Conservation (phyloP, 192 early-diverging fungal genomes). For the Nowakowskiella sp. region DNA sequence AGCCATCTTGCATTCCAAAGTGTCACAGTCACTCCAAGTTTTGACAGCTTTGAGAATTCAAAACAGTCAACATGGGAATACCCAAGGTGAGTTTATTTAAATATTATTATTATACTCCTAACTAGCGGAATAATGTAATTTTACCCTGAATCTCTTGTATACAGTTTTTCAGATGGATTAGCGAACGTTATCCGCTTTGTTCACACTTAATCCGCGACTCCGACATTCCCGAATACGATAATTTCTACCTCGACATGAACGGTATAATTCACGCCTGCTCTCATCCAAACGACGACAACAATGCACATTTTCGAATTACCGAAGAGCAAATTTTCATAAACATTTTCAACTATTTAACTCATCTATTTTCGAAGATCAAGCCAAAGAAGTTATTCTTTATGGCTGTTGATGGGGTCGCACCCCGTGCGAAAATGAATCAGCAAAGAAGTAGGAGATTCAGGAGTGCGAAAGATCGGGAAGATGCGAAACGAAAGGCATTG, state of each 20-base stretch:
- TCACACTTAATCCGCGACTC: slow-evolving; percentile 83
- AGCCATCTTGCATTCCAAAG: too few species aligned
- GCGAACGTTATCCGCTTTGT: slow-evolving; percentile 93
- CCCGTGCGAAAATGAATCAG: slow-evolving; percentile 58
- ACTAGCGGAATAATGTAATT: too few species aligned
- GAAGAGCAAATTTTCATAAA: slow-evolving; percentile 89
- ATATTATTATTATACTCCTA: too few species aligned
- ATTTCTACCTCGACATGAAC: slow-evolving; percentile 98
- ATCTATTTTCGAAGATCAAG: slow-evolving; percentile 83
- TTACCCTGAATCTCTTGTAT: too few species aligned
- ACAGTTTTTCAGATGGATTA: slow-evolving; percentile 97
- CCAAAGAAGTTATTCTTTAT: slow-evolving; percentile 92
- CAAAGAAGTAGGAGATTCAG: slow-evolving; percentile 50
- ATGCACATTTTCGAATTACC: slow-evolving; percentile 77
- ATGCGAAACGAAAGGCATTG: slow-evolving; percentile 55
- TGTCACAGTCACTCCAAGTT: too few species aligned
- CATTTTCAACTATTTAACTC: slow-evolving; percentile 96
- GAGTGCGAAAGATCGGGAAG: slow-evolving; percentile 43
- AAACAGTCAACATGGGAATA: too few species aligned
- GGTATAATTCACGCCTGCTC: slow-evolving; percentile 95
- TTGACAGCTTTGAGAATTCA: too few species aligned
- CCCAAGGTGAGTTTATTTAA: too few species aligned
- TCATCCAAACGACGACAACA: slow-evolving; percentile 84
- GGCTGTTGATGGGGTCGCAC: slow-evolving; percentile 76
- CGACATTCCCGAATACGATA: slow-evolving; percentile 93